These are phyloP conservation scores for Dimocarpus longan DNA, from an alignment of 345 rosid genomes.

Conservation along the genomic window DNA sequence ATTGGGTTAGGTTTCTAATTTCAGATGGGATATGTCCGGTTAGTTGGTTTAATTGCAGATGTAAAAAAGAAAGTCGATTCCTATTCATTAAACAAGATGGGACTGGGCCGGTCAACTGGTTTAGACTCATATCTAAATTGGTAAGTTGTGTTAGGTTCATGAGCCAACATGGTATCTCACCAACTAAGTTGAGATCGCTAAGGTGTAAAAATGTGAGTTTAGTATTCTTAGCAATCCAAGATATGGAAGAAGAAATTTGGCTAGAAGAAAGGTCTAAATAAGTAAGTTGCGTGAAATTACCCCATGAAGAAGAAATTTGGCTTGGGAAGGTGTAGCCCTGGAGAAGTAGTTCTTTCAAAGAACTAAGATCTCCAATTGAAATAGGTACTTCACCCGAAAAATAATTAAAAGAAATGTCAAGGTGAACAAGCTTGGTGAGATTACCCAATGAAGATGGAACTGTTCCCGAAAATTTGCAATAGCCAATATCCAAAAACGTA, in stretches of 20 bases:
- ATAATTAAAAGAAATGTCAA: neutral
- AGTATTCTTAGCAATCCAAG: neutral
- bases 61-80: neutral
- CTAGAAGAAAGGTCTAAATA: neutral
- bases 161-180: slow-evolving; percentile 20
- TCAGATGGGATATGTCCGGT: neutral
- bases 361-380: slow-evolving; percentile 11
- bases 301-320: neutral
- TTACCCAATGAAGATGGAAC: neutral
- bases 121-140: neutral
- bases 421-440: neutral
- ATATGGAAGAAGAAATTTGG: neutral
- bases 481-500: no score
- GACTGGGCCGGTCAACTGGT: neutral
- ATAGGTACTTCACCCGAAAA: slow-evolving; percentile 19
- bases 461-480: neutral
- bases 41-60: neutral
- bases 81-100: neutral
- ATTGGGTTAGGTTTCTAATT: neutral
- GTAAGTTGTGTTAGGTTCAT: neutral
- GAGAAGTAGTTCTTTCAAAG: neutral
- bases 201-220: neutral
- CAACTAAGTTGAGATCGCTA: neutral
- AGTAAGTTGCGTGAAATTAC: slow-evolving; percentile 7
- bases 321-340: neutral